A percentile compares a stretch with the other conserved stretches of the same genome.
These are phyloP conservation scores for Tuber indicum DNA, from an alignment of 495 filamentous ascomycete species.

Conservation along the genomic window DNA sequence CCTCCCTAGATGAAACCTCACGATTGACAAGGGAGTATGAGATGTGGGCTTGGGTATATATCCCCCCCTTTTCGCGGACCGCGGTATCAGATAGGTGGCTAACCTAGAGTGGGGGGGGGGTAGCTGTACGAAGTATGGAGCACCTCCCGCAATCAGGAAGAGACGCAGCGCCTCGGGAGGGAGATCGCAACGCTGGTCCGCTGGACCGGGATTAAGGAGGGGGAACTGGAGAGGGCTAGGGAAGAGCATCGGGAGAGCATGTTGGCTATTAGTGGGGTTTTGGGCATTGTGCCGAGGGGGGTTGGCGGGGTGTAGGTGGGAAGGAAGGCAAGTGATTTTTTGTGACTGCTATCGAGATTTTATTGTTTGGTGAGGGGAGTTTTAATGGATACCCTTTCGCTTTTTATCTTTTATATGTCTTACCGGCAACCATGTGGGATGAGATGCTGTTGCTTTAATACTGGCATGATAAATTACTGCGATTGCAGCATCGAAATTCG, in stretches of 20 bases:
- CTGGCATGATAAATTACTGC: not conserved
- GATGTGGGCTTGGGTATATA: constrained; percentile 34
- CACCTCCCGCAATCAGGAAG: constrained; percentile 24
- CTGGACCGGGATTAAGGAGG: constrained; percentile 29
- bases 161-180: constrained; percentile 19
- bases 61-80: no score
- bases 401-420: not conserved
- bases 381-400: not conserved
- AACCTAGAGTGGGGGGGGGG: not conserved
- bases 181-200: constrained; percentile 33
- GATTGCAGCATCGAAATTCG: not conserved
- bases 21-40: constrained; percentile 22
- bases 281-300: constrained; percentile 26
- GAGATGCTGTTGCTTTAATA: not conserved
- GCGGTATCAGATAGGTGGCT: not conserved
- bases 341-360: not conserved
- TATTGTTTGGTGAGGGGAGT: not conserved
- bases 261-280: constrained; percentile 30
- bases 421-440: not conserved
- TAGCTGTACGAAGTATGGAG: constrained; percentile 35
- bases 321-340: not conserved
- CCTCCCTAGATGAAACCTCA: constrained; percentile 21
- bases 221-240: constrained; percentile 25
- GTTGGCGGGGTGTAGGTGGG: not conserved
- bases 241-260: constrained; percentile 31